These are phyloP conservation scores for Acrocalymma vagum DNA, from an alignment of 2,329 filamentous ascomycete species.

Conservation along the genomic window DNA sequence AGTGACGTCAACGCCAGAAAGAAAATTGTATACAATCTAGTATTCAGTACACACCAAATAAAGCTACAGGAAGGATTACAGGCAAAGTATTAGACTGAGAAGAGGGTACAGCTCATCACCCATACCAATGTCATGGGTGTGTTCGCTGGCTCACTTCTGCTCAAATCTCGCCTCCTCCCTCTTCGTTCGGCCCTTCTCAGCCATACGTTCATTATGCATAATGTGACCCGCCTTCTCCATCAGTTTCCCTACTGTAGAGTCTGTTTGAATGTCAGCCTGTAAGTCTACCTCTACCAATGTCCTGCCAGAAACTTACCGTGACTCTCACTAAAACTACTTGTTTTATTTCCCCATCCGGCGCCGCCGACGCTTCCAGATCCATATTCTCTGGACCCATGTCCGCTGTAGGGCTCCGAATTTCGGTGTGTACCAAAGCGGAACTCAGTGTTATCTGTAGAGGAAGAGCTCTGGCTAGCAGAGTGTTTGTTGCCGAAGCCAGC, in stretches of 20 bases:
- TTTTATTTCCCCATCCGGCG: conserved; percentile 52
- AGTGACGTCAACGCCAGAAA: too few relatives aligned
- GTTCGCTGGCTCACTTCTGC: too few relatives aligned
- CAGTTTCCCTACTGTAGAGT: conserved; percentile 64
- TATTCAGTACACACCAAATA: too few relatives aligned
- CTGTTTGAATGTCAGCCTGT: conserved; percentile 23
- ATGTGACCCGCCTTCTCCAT: conserved; percentile 66
- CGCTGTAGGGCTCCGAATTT: conserved; percentile 33
- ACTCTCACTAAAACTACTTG: conserved; percentile 28
- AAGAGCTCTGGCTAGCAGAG: conserved; percentile 12
- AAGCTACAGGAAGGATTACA: too few relatives aligned
- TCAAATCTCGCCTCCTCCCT: conserved; percentile 47
- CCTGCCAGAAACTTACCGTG: conserved; percentile 21
- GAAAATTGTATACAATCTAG: too few relatives aligned
- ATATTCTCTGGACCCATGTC: conserved; percentile 27
- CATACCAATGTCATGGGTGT: too few relatives aligned
- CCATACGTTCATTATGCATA: conserved; percentile 58
- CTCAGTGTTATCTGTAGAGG: conserved; percentile 20
- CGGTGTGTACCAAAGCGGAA: conserved; percentile 28
- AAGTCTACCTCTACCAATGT: not conserved
- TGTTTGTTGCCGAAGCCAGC: conserved; percentile 50
- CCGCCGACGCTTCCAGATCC: conserved; percentile 44
- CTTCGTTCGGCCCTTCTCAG: conserved; percentile 61
- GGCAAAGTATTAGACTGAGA: too few relatives aligned
- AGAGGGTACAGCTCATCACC: too few relatives aligned